Base-by-base conservation (phyloP, 306 rosid species). In the Sechiopsis laciniata region DNA sequence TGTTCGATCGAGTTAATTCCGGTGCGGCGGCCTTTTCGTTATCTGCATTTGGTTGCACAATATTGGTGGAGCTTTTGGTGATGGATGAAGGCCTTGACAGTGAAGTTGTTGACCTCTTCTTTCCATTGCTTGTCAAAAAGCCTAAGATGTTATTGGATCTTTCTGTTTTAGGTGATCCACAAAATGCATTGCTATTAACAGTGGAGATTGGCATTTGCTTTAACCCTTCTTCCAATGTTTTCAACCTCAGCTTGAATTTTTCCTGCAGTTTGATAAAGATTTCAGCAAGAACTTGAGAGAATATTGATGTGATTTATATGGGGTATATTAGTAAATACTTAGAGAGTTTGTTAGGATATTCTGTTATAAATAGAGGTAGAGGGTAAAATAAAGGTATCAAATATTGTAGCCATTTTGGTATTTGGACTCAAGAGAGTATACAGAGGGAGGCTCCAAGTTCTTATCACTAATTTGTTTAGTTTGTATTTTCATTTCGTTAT, bases 161-260 rank as follows among this genome's bases (percentile, higher is more conserved):
- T 67, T 85, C 92, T 2, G 80, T 48, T 63, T 79, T 89, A 6
- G 87, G 85, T 29, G 83, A 80, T 35, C 78, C 89, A 16, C 89
- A 63, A 62, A 82, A 57, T 16, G 70, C 79, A 75, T 73, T 90
- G 58, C 79, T 76, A 59, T 78, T 89, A 75, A 56, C 32, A 1
- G 83, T 51, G 74, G 76, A 22, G 63, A 83, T 74, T 55, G 87
- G 75, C 52, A 79, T 82, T 60, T 89, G 73, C 85, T 88, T 89
- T 45, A 94, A 75, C 75, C 97, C 96, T 80, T 90, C 96, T 84
- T 94, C 99, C 20, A 91, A 78, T 26, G 91, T 94, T 80, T 85
- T 87, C 64, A 94, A 68, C 78, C 99, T 86, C 83, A 94, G 84
- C 85, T 87, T 94, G 76, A 94, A 76, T 76, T 94, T 94, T 55